A percentile compares a stretch with the other conserved stretches of the same genome.
Evolutionary conservation across 768 basidiomycete species (phyloP).

Genomic region (Suillus spraguei): DNA sequence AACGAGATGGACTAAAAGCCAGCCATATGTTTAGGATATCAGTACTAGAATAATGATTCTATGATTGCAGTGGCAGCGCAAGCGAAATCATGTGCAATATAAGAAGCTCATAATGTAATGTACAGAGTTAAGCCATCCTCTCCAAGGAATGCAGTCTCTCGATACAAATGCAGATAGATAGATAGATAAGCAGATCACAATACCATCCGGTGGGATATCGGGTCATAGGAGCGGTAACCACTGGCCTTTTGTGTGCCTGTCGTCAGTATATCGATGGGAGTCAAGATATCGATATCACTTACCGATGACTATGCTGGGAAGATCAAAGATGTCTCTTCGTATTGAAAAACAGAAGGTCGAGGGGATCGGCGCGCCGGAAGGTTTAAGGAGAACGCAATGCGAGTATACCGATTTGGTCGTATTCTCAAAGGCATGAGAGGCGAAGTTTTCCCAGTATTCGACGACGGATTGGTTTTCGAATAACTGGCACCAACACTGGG

Average conservation of each 20-base stretch:
- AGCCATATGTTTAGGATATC: background rate
- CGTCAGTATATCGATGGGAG: constrained; percentile 9
- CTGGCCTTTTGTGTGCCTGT: constrained; percentile 57
- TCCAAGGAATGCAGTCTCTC: constrained; percentile 11
- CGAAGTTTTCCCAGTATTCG: constrained; percentile 97
- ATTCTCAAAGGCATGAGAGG: constrained; percentile 96
- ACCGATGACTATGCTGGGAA: constrained; percentile 90
- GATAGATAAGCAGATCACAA: constrained; percentile 8
- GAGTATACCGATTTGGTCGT: constrained; percentile 95
- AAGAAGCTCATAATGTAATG: constrained; percentile 16
- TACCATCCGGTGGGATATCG: constrained; percentile 9
- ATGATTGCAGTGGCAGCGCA: constrained; percentile 2
- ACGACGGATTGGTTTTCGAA: constrained; percentile 96
- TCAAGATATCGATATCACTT: constrained; percentile 29
- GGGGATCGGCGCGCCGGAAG: constrained; percentile 80
- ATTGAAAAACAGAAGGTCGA: constrained; percentile 97
- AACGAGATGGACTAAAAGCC: background rate
- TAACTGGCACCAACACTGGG: constrained; percentile 47
- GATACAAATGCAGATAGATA: constrained; percentile 20
- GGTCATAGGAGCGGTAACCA: constrained; percentile 79
- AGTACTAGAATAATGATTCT: constrained; percentile 4
- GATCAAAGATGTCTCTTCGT: constrained; percentile 87
- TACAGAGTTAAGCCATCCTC: constrained; percentile 15
- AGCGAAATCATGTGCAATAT: constrained; percentile 14
- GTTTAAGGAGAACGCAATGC: constrained; percentile 87